Conservation (phyloP, 208 protist species). For the Trypanosoma boissoni region DNA sequence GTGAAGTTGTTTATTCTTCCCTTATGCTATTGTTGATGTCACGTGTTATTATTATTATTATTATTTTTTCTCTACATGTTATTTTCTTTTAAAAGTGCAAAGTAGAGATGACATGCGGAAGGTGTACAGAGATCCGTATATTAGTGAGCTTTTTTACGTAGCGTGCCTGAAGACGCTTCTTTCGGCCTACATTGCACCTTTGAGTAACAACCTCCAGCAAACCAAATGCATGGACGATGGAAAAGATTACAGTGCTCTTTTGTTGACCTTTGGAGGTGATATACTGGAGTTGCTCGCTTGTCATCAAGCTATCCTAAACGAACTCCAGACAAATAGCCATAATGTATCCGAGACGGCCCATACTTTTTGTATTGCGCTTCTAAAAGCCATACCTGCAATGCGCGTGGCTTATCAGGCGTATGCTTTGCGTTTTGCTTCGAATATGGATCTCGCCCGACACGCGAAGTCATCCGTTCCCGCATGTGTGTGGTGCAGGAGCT, state of each 20-base stretch:
- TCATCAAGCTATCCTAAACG: conserved; percentile 10
- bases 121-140: not conserved
- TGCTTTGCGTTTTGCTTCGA: conserved; percentile 6
- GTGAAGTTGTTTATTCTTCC: conserved; percentile 1
- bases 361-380: not conserved
- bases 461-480: not conserved
- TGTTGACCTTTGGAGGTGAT: conserved; percentile 15
- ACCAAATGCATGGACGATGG: not conserved
- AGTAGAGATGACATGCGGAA: not conserved
- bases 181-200: conserved; percentile 20
- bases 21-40: too few relatives aligned
- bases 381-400: conserved; percentile 6
- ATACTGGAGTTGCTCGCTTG: conserved; percentile 13
- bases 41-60: too few relatives aligned
- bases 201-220: conserved; percentile 13
- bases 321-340: not conserved
- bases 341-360: not conserved
- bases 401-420: conserved; percentile 19
- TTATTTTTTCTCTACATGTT: too few relatives aligned
- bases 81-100: not conserved
- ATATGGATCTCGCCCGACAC: not conserved
- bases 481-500: conserved; percentile 7
- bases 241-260: not conserved
- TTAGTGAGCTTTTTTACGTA: conserved; percentile 14
- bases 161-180: conserved; percentile 14